Conservation (phyloP, 2,329 filamentous ascomycete species). For the Colletotrichum sp. region DNA sequence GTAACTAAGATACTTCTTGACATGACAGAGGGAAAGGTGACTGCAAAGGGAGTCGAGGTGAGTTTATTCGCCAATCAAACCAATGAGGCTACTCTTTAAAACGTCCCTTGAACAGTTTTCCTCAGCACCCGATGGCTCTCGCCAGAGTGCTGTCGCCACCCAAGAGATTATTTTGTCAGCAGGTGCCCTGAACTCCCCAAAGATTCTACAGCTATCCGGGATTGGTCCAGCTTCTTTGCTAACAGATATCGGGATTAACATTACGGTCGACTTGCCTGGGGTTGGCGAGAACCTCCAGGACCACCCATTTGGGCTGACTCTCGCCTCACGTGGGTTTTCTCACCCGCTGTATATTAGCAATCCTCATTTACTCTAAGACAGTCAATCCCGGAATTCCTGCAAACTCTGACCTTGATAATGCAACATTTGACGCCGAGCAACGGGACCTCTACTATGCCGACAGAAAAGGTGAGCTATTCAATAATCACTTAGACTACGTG, state of each 20-base stretch:
- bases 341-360: neutral
- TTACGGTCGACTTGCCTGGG: neutral
- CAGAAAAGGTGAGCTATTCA: constrained; percentile 2
- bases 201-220: constrained; percentile 53
- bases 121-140: neutral
- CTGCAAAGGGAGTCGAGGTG: constrained; percentile 23
- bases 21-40: constrained; percentile 13
- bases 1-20: constrained; percentile 23
- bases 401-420: constrained; percentile 28
- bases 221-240: constrained; percentile 45
- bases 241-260: constrained; percentile 35
- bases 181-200: constrained; percentile 42
- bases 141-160: neutral
- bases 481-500: neutral
- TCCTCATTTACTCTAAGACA: fast-evolving
- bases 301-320: neutral
- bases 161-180: constrained; percentile 46
- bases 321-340: neutral
- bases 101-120: neutral
- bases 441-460: constrained; percentile 31
- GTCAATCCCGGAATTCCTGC: neutral
- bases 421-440: constrained; percentile 35
- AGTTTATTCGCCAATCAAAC: neutral
- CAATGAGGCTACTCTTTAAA: neutral
- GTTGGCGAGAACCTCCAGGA: constrained; percentile 16